Conservation (phyloP, 2,329 filamentous ascomycete species). For the Aspergillus brunneoviolaceus region DNA sequence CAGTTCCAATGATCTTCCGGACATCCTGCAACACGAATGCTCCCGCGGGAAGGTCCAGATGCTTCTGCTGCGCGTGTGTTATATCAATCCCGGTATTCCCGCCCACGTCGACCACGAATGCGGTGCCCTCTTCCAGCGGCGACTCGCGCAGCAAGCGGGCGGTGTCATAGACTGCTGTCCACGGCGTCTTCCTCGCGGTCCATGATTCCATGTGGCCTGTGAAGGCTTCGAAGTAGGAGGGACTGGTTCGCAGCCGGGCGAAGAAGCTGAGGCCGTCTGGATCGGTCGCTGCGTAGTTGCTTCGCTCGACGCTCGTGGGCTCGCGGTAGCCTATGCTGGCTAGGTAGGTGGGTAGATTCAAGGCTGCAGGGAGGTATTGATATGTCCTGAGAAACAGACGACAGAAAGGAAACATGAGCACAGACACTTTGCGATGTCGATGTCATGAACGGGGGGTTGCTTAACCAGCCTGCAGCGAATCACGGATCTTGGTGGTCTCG, state of each 20-base stretch:
- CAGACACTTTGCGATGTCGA: background rate
- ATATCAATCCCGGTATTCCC: slow-evolving; percentile 42
- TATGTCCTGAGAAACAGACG: slow-evolving; percentile 21
- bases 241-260: slow-evolving; percentile 30
- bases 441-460: background rate
- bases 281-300: slow-evolving; percentile 25
- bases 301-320: slow-evolving; percentile 27
- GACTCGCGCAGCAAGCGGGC: slow-evolving; percentile 22
- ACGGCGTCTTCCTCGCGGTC: slow-evolving; percentile 34
- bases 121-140: slow-evolving; percentile 16
- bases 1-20: slow-evolving; percentile 35
- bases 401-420: background rate
- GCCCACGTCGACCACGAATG: slow-evolving; percentile 42
- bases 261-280: slow-evolving; percentile 33
- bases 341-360: slow-evolving; percentile 36
- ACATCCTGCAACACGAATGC: slow-evolving; percentile 42
- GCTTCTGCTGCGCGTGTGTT: slow-evolving; percentile 28
- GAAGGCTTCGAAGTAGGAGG: slow-evolving; percentile 31
- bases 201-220: slow-evolving; percentile 39
- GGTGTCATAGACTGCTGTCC: slow-evolving; percentile 35
- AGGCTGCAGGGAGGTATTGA: slow-evolving; percentile 30
- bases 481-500: slow-evolving; percentile 30
- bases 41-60: slow-evolving; percentile 34
- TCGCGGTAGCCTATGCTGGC: slow-evolving; percentile 35
- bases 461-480: slow-evolving; percentile 33